These are phyloP conservation scores for Russula lepida DNA, from an alignment of 768 basidiomycete species.

Conservation along the genomic window DNA sequence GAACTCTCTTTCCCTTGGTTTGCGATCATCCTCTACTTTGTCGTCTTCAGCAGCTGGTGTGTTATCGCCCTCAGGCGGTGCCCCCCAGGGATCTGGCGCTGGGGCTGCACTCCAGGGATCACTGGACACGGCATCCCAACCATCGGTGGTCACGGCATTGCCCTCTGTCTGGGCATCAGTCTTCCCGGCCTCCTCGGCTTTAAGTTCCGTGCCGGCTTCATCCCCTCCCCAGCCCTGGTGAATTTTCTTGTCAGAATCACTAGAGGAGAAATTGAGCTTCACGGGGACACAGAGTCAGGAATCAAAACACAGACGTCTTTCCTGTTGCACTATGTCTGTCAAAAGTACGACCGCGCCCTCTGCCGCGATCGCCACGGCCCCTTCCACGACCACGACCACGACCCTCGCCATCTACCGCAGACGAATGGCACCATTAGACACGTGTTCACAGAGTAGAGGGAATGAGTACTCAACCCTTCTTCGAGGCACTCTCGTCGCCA, in stretches of 20 bases:
- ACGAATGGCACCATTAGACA: not conserved
- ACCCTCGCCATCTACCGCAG: constrained; percentile 36
- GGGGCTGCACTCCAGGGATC: constrained; percentile 33
- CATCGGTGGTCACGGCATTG: constrained; percentile 21
- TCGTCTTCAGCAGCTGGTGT: constrained; percentile 30
- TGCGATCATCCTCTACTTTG: constrained; percentile 29
- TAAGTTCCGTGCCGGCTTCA: constrained; percentile 76
- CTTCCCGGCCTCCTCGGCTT: constrained; percentile 67
- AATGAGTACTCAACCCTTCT: constrained; percentile 25
- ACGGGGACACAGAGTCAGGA: not conserved
- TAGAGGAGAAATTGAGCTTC: constrained; percentile 27
- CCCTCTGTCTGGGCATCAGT: constrained; percentile 59
- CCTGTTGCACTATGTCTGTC: constrained; percentile 86
- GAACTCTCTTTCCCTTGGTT: constrained; percentile 47
- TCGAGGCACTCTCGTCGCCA: constrained; percentile 29
- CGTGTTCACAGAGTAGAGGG: not conserved
- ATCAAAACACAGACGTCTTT: constrained; percentile 50
- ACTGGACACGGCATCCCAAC: constrained; percentile 31
- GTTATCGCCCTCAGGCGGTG: constrained; percentile 24
- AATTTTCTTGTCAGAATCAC: constrained; percentile 92
- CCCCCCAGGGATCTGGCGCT: constrained; percentile 27
- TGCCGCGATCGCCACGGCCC: constrained; percentile 44
- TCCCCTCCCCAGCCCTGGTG: constrained; percentile 95
- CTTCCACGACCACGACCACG: constrained; percentile 40
- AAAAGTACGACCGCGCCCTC: constrained; percentile 63